Evolutionary conservation across 768 basidiomycete species (phyloP).

Genomic region (Boletus insuetus): DNA sequence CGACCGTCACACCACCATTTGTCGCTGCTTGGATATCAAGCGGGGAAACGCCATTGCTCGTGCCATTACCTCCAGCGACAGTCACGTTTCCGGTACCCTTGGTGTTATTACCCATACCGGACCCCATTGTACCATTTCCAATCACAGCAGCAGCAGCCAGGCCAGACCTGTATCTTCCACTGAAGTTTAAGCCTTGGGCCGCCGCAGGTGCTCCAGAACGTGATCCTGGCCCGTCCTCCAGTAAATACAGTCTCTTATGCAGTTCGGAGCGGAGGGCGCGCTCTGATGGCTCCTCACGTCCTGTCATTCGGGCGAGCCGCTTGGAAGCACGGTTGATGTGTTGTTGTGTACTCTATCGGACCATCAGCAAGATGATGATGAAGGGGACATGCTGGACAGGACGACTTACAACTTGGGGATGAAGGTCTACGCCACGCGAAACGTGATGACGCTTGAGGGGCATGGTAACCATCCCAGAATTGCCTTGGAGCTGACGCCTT

Average conservation of each 20-base stretch:
- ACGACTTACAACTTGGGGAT: conserved; percentile 44
- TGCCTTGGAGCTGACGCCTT: conserved; percentile 10
- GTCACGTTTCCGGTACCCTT: conserved; percentile 7
- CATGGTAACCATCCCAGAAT: conserved; percentile 38
- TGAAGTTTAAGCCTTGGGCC: conserved; percentile 2
- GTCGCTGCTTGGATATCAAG: conserved; percentile 36
- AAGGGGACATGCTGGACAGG: not conserved
- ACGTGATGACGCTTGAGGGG: conserved; percentile 39
- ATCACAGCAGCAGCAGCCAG: conserved; percentile 1
- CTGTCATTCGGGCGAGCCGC: conserved; percentile 69
- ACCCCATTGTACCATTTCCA: conserved; percentile 1
- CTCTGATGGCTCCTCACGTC: conserved; percentile 49
- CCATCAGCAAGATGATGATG: not conserved
- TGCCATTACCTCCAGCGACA: conserved; percentile 9
- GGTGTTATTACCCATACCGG: conserved; percentile 1
- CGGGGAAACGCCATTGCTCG: conserved; percentile 32
- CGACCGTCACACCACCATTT: conserved; percentile 40
- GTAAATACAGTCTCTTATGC: conserved; percentile 39
- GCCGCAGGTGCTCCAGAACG: not conserved
- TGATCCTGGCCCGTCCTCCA: conserved; percentile 29
- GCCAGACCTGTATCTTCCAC: conserved; percentile 10
- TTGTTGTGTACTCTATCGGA: conserved; percentile 59
- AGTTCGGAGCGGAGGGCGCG: conserved; percentile 46
- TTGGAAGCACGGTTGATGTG: conserved; percentile 62
- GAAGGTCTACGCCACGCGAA: conserved; percentile 29